Percentiles rank a stretch among this genome's conserved stretches.
phyloP scores from a whole-genome alignment of 1,139 yeast genomes.

The Candida tetrigidarum region DNA sequence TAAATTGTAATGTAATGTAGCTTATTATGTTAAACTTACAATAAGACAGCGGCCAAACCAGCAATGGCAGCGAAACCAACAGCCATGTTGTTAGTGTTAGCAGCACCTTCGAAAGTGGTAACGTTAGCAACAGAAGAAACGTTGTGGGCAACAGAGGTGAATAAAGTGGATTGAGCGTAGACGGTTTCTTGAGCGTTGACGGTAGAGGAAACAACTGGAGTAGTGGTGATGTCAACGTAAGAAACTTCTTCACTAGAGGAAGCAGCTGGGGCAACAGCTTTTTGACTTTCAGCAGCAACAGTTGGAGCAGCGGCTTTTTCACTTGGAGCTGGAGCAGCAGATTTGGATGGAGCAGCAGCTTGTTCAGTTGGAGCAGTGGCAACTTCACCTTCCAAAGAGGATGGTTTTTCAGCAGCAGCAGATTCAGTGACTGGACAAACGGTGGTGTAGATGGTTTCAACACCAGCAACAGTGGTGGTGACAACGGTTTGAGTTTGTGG shows the following conservation, averaged over 20 bases:
- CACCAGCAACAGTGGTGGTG: constrained; percentile 33
- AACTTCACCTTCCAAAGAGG: too few relatives aligned
- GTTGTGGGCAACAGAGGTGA: constrained; percentile 33
- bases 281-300: constrained; percentile 16
- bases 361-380: neutral
- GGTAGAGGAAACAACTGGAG: constrained; percentile 23
- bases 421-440: constrained; percentile 37
- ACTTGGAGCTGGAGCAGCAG: neutral
- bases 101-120: constrained; percentile 33
- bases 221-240: constrained; percentile 31
- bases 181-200: constrained; percentile 20
- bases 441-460: constrained; percentile 48
- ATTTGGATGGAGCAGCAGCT: too few relatives aligned
- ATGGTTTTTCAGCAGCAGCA: too few relatives aligned
- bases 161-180: constrained; percentile 33
- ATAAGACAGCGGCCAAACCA: constrained; percentile 48
- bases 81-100: constrained; percentile 28
- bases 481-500: constrained; percentile 14
- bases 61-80: constrained; percentile 48
- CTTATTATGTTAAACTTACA: constrained; percentile 25
- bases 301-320: neutral
- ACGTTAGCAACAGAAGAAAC: constrained; percentile 21
- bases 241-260: constrained; percentile 23
- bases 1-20: neutral
- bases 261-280: constrained; percentile 17